Evolutionary conservation across 1,284 basidiomycete genomes (phyloP), one percentile per base, ranked within the genome.

Genomic region (Hemileia vastatrix): DNA sequence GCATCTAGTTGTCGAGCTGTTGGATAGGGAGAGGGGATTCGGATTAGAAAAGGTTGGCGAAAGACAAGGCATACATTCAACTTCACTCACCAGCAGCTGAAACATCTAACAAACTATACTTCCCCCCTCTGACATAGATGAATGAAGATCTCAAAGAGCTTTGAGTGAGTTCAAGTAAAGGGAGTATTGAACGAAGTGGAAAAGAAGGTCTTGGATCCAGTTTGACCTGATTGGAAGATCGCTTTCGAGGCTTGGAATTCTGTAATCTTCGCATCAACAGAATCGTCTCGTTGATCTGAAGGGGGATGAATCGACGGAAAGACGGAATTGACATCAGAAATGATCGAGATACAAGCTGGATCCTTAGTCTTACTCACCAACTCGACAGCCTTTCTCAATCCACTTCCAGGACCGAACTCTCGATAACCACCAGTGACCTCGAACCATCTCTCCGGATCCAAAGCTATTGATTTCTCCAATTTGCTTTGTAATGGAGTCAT

Each of bases 361-460:
- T 57, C 49, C 27, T 32, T n/a, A 32, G n/a, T 54, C 18, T 5
- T 18, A 43, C 57, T 64, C 48, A 64, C 59, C 13, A 65, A 18
- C 23, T 65, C 64, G 54, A 71, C 54, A 8, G 66, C 61, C n/a
- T 45, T 24, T 21, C 63, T 40, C n/a, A 65, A 51, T 9, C 63
- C 64, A 23, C 21, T 23, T 23, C 64, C 64, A 6, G 64, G 64
- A 15, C 24, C 2, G 27, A 45, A 18, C 19, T 27, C 52, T 31
- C 36, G 8, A 18, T 56, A 51, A n/a, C 36, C 36, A 11, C 36
- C 36, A 49, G 48, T 45, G 4, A 65, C 57, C 19, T 66, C 66
- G 23, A 27, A 52, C 66, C 64, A 66, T 40, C 62, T 65, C 24
- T 64, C 59, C 9, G 70, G 70, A 59, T 71, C 70, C 11, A 68